phyloP scores from a whole-genome alignment of 169 alveolate species.

The Plasmodium cynomolgi region DNA sequence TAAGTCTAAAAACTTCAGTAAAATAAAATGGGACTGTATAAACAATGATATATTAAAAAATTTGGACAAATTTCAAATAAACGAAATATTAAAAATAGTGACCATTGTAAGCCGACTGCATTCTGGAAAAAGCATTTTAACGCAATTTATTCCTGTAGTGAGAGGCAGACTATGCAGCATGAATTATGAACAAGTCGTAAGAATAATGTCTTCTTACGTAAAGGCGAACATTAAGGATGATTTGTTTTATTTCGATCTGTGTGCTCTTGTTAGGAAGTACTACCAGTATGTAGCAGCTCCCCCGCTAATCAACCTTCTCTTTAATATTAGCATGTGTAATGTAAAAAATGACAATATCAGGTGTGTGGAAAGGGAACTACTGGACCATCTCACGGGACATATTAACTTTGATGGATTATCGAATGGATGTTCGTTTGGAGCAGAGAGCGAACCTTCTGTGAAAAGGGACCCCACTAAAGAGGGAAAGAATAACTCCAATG shows the following conservation, averaged over 20 bases:
- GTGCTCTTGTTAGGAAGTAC: constrained; percentile 17
- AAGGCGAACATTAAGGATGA: constrained; percentile 51
- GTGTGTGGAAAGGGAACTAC: constrained; percentile 13
- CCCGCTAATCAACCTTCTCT: constrained; percentile 24
- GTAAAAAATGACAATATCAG: constrained; percentile 20
- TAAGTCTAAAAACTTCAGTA: constrained; percentile 62
- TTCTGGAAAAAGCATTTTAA: constrained; percentile 45
- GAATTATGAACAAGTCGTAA: not conserved
- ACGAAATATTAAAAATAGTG: constrained; percentile 43
- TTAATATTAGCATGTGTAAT: constrained; percentile 15
- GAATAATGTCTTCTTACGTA: constrained; percentile 32
- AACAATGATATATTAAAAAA: constrained; percentile 49
- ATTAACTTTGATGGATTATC: not conserved
- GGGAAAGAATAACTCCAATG: not conserved
- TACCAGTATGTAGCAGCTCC: constrained; percentile 3
- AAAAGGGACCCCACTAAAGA: not conserved
- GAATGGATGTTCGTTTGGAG: not conserved
- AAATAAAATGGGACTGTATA: constrained; percentile 71
- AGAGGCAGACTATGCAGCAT: constrained; percentile 5
- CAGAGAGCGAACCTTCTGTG: not conserved
- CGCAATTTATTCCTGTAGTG: constrained; percentile 11
- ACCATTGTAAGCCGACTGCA: constrained; percentile 47
- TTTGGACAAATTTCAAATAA: constrained; percentile 33
- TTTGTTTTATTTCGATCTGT: constrained; percentile 15
- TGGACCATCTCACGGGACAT: not conserved